phyloP scores from a whole-genome alignment of 306 rosid genomes.

The Acacia melanoxylon region DNA sequence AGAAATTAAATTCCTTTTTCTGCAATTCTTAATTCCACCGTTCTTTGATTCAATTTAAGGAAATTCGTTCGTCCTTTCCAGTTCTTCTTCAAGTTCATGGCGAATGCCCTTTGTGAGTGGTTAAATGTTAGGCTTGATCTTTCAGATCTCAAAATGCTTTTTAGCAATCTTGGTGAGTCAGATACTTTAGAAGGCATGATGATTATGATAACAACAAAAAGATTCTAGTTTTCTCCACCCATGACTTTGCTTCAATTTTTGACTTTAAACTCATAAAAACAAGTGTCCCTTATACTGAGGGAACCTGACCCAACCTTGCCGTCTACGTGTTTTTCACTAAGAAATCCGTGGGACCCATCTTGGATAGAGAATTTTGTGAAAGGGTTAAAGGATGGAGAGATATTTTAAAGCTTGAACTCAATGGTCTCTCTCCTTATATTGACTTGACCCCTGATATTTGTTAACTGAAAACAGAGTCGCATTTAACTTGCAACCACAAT shows the following conservation, averaged over 20 bases:
- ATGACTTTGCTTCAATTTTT: conserved; percentile 9
- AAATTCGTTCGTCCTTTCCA: conserved; percentile 24
- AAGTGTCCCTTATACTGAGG: neutral
- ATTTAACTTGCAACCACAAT: neutral
- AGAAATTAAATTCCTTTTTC: neutral
- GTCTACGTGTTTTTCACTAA: conserved; percentile 18
- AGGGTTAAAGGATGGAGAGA: neutral
- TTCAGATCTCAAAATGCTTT: conserved; percentile 10
- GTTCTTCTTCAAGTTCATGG: neutral
- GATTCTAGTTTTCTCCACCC: conserved; percentile 3
- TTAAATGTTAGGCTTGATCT: neutral
- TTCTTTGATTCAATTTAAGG: conserved; percentile 9
- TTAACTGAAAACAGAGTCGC: neutral
- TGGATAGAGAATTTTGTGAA: conserved; percentile 23
- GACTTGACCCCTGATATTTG: neutral
- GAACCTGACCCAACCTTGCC: conserved; percentile 29
- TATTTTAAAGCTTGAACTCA: conserved; percentile 36
- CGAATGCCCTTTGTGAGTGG: neutral
- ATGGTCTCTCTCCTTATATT: conserved; percentile 38
- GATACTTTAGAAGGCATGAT: conserved; percentile 32
- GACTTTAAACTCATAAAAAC: neutral
- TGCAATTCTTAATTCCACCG: neutral
- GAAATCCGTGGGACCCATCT: conserved; percentile 37
- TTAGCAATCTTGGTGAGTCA: conserved; percentile 20
- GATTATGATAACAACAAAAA: conserved; percentile 20